Percentiles rank a stretch among this genome's conserved stretches.
Conservation (phyloP, 1,284 basidiomycete genomes). For the Marasmius fiardii region DNA sequence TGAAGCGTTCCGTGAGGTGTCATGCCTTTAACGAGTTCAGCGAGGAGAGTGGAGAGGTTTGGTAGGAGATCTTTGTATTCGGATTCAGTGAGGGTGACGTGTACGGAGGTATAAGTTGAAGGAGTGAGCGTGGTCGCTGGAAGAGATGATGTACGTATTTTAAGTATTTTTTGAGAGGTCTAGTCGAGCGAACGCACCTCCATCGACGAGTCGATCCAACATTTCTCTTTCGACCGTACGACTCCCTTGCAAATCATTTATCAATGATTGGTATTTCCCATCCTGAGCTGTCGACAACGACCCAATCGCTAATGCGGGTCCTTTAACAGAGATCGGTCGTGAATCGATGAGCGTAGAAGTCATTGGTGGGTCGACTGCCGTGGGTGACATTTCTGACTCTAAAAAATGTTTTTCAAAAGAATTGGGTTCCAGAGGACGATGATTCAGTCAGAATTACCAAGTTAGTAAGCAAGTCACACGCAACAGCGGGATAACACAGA, state of each 20-base stretch:
- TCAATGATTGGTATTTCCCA: slow-evolving; percentile 69
- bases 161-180: slow-evolving; percentile 8
- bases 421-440: too few relatives aligned
- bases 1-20: slow-evolving; percentile 65
- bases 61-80: slow-evolving; percentile 61
- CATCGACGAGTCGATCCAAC: slow-evolving; percentile 72
- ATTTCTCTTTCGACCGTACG: slow-evolving; percentile 67
- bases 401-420: not conserved
- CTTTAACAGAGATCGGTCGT: slow-evolving; percentile 29
- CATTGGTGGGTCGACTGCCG: slow-evolving; percentile 39
- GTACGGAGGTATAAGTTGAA: slow-evolving; percentile 59
- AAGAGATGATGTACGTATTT: slow-evolving; percentile 9
- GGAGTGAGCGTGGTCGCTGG: slow-evolving; percentile 57
- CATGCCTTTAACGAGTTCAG: slow-evolving; percentile 56
- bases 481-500: too few relatives aligned
- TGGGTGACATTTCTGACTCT: slow-evolving; percentile 51
- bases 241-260: slow-evolving; percentile 53
- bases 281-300: slow-evolving; percentile 72
- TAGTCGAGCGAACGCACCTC: slow-evolving; percentile 46
- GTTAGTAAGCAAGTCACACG: too few relatives aligned
- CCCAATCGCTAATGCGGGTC: slow-evolving; percentile 62
- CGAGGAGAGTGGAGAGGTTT: slow-evolving; percentile 50
- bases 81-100: slow-evolving; percentile 54
- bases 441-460: too few relatives aligned
- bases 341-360: slow-evolving; percentile 1